Evolutionary conservation across 83 land plant genomes (phyloP).

Genomic region (Diphasiastrum complanatum): DNA sequence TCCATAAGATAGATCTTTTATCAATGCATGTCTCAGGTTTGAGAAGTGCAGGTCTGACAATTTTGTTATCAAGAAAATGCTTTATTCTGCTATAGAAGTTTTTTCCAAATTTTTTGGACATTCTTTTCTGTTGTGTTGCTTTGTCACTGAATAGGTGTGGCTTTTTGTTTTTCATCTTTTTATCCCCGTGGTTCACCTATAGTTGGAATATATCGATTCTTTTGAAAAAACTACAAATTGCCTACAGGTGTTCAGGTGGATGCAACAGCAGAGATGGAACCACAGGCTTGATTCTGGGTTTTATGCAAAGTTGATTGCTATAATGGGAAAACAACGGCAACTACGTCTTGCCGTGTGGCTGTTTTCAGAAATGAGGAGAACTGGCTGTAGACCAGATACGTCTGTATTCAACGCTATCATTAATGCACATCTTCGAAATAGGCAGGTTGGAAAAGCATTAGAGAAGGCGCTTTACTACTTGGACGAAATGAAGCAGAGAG

Average conservation of each 20-base stretch:
- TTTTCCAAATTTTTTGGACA: no score
- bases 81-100: no score
- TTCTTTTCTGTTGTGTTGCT: no score
- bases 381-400: conserved; percentile 74
- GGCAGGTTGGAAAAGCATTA: conserved; percentile 59
- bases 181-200: no score
- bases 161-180: no score
- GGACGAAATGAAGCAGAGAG: conserved; percentile 67
- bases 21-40: no score
- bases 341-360: conserved; percentile 80
- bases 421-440: conserved; percentile 53
- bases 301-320: conserved; percentile 78
- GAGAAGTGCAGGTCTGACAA: no score
- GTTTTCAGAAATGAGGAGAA: conserved; percentile 72
- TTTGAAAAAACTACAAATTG: no score
- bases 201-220: no score
- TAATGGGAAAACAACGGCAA: conserved; percentile 71
- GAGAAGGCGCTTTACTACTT: conserved; percentile 57
- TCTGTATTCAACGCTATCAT: conserved; percentile 85
- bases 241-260: conserved; percentile 98
- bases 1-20: no score
- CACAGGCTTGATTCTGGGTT: conserved; percentile 72
- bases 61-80: no score
- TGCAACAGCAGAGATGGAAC: conserved; percentile 90
- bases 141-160: no score